Conservation (phyloP, 1,139 yeast species). For the Meyerozyma guilliermondii region DNA sequence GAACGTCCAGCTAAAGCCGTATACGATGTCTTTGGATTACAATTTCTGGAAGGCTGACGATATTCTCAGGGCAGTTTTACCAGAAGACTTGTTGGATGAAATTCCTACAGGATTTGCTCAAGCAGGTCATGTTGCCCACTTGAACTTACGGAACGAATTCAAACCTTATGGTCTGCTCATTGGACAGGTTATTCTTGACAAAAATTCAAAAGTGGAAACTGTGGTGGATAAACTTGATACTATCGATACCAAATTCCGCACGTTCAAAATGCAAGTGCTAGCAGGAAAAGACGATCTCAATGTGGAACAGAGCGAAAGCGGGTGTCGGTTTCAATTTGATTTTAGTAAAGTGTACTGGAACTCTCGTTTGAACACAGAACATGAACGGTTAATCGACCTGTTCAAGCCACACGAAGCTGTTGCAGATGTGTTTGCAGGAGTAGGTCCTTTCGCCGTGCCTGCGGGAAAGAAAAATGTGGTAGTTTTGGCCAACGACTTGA, state of each 20-base stretch:
- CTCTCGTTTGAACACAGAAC: slow-evolving; percentile 90
- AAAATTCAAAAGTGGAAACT: slow-evolving; percentile 71
- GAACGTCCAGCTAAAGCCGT: slow-evolving; percentile 45
- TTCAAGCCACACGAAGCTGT: slow-evolving; percentile 69
- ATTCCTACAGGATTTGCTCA: slow-evolving; percentile 88
- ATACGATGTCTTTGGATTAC: slow-evolving; percentile 58
- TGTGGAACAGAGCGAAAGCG: slow-evolving; percentile 87
- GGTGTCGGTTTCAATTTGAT: slow-evolving; percentile 81
- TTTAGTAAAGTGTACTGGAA: slow-evolving; percentile 97
- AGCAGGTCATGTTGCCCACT: slow-evolving; percentile 95
- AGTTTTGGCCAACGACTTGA: slow-evolving; percentile 88
- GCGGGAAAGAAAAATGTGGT: slow-evolving; percentile 81
- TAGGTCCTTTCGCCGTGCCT: slow-evolving; percentile 96
- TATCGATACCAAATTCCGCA: slow-evolving; percentile 82
- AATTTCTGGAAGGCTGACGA: slow-evolving; percentile 88
- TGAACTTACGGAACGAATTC: slow-evolving; percentile 79
- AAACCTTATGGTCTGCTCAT: slow-evolving; percentile 77
- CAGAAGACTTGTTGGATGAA: slow-evolving; percentile 64
- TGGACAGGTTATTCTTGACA: slow-evolving; percentile 88
- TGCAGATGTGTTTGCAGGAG: slow-evolving; percentile 97
- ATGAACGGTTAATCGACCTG: slow-evolving; percentile 63
- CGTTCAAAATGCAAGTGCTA: slow-evolving; percentile 88
- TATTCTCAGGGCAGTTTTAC: slow-evolving; percentile 69
- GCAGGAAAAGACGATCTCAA: slow-evolving; percentile 74
- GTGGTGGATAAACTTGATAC: slow-evolving; percentile 93